Conservation (phyloP, 164 flowering plant genomes). For the Sedum album region DNA sequence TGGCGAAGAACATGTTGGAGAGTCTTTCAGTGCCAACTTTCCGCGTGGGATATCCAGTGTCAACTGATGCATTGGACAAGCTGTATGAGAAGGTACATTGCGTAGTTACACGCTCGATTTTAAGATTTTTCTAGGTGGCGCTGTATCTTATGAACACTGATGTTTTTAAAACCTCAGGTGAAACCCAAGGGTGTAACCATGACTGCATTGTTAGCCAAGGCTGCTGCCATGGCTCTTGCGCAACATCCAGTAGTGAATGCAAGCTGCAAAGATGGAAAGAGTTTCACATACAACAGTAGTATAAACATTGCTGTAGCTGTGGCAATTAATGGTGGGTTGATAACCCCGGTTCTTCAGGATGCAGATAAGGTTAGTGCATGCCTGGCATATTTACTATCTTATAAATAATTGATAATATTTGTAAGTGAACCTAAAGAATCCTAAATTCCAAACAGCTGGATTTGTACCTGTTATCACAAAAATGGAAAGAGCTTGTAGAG, state of each 20-base stretch:
- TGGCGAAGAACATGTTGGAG: slow-evolving; percentile 82
- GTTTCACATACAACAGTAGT: slow-evolving; percentile 61
- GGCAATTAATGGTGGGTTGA: slow-evolving; percentile 85
- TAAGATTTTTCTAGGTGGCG: neutral
- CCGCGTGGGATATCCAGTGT: slow-evolving; percentile 80
- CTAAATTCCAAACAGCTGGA: slow-evolving; percentile 47
- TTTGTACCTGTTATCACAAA: slow-evolving; percentile 71
- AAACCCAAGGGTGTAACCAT: slow-evolving; percentile 90
- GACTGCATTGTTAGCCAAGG: slow-evolving; percentile 87
- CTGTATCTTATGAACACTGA: neutral
- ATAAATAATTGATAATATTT: neutral
- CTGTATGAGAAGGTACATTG: slow-evolving; percentile 65
- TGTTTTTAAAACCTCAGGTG: slow-evolving; percentile 33
- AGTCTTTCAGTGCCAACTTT: slow-evolving; percentile 83
- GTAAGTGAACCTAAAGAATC: too few species aligned
- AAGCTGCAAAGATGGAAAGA: slow-evolving; percentile 83
- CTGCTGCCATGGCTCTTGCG: slow-evolving; percentile 81
- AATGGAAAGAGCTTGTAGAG: slow-evolving; percentile 77
- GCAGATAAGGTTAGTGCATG: slow-evolving; percentile 65
- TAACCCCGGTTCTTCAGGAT: slow-evolving; percentile 91
- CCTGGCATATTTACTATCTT: neutral
- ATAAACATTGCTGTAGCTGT: slow-evolving; percentile 90
- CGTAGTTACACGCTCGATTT: neutral
- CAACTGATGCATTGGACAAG: slow-evolving; percentile 74
- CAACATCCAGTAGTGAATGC: slow-evolving; percentile 89